Evolutionary conservation across 2,329 filamentous ascomycete species (phyloP).

Genomic region (Metarhizium guizhouense): DNA sequence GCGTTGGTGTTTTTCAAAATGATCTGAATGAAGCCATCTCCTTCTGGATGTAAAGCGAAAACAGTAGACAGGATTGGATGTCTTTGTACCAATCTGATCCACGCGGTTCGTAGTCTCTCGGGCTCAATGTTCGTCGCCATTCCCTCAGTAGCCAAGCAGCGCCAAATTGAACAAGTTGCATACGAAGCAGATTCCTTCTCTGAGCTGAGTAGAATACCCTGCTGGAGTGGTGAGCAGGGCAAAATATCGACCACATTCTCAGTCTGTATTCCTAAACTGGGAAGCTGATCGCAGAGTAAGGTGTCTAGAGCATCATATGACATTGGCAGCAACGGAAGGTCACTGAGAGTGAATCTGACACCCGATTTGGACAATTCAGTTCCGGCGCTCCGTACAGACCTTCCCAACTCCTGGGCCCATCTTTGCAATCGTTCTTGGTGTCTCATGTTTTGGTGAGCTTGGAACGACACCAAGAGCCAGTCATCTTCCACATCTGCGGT

Average conservation of each 20-base stretch:
- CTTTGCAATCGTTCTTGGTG: conserved; percentile 3
- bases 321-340: not conserved
- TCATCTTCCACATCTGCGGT: conserved; percentile 6
- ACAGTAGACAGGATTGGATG: conserved; percentile 6
- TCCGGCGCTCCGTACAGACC: not conserved
- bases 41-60: conserved; percentile 7
- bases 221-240: conserved; percentile 2
- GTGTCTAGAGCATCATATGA: not conserved
- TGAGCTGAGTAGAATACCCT: conserved; percentile 1
- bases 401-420: not conserved
- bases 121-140: not conserved
- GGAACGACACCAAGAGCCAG: conserved; percentile 3
- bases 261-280: not conserved
- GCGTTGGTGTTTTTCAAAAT: conserved; percentile 1
- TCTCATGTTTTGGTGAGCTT: conserved; percentile 5
- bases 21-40: conserved; percentile 8
- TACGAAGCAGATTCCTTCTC: not conserved
- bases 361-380: not conserved
- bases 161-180: not conserved
- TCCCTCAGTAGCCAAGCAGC: not conserved
- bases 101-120: not conserved
- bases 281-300: not conserved
- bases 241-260: not conserved
- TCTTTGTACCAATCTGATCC: not conserved
- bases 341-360: not conserved